Evolutionary conservation across 306 rosid genomes (phyloP).

Genomic region (Vigna hirtella): DNA sequence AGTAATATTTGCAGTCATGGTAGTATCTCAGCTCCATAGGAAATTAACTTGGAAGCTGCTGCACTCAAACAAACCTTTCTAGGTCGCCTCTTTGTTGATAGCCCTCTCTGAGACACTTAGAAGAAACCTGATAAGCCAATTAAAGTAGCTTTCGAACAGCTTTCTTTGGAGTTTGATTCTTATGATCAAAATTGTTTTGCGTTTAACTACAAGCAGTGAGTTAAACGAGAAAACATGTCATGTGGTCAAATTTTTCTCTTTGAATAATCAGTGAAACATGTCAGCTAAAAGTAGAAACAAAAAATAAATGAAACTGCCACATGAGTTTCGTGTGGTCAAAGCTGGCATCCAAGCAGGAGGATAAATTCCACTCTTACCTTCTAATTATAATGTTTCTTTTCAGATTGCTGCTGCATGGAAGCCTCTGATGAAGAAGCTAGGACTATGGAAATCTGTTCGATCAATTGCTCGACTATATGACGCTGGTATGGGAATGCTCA

Average conservation of each 20-base stretch:
- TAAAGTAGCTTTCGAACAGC: not conserved
- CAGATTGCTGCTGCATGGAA: conserved; percentile 98
- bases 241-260: not conserved
- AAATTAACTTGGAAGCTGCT: not conserved
- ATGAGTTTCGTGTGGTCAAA: not conserved
- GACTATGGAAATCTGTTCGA: conserved; percentile 87
- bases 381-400: conserved; percentile 30
- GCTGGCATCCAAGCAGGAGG: not conserved
- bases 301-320: too few species aligned
- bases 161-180: conserved; percentile 4
- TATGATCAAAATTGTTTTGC: not conserved
- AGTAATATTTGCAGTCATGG: not conserved
- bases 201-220: not conserved
- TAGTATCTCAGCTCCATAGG: not conserved
- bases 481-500: conserved; percentile 95
- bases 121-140: not conserved
- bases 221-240: too few species aligned
- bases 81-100: not conserved
- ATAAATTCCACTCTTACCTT: conserved; percentile 5
- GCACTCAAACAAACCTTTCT: not conserved
- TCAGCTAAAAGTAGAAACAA: not conserved
- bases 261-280: not conserved
- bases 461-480: conserved; percentile 87
- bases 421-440: conserved; percentile 72
- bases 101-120: too few species aligned